A percentile compares a stretch with the other conserved stretches of the same genome.
phyloP scores from a whole-genome alignment of 108 stramenopile species.

The Thalassiosira profunda region DNA sequence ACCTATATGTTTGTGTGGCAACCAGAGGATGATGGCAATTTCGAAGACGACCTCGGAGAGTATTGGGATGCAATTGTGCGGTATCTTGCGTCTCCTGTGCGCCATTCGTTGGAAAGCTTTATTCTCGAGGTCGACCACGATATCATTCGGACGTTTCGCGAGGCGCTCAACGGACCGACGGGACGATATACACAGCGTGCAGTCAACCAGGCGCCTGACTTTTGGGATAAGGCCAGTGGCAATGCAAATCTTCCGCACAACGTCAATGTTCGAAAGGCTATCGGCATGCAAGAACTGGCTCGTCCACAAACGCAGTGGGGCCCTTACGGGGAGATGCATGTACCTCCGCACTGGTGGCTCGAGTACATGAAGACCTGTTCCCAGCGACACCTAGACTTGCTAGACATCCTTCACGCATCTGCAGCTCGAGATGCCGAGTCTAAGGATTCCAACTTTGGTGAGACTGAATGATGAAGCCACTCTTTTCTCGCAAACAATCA shows the following conservation, averaged over 20 bases:
- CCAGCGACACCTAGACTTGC: constrained; percentile 53
- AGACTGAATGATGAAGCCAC: no score
- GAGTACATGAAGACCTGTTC: constrained; percentile 58
- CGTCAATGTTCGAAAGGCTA: constrained; percentile 33
- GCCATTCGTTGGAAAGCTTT: constrained; percentile 76
- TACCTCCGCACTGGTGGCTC: constrained; percentile 75
- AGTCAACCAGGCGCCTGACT: constrained; percentile 60
- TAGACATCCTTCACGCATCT: constrained; percentile 61
- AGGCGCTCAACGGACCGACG: constrained; percentile 65
- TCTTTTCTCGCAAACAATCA: background rate
- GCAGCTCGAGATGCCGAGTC: constrained; percentile 69
- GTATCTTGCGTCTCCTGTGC: constrained; percentile 64
- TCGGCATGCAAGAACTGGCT: constrained; percentile 56
- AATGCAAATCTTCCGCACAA: constrained; percentile 58
- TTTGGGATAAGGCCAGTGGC: constrained; percentile 54
- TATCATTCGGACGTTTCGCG: constrained; percentile 73
- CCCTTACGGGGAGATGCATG: constrained; percentile 49
- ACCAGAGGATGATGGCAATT: constrained; percentile 37
- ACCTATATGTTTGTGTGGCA: constrained; percentile 80
- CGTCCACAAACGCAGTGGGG: constrained; percentile 59
- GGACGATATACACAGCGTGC: constrained; percentile 56
- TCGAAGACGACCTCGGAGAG: constrained; percentile 67
- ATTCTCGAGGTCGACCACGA: constrained; percentile 74
- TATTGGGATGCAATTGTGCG: constrained; percentile 69
- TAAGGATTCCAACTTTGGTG: constrained; percentile 59